Conservation (phyloP, 73 alveolate species). For the Stentor roeselii region DNA sequence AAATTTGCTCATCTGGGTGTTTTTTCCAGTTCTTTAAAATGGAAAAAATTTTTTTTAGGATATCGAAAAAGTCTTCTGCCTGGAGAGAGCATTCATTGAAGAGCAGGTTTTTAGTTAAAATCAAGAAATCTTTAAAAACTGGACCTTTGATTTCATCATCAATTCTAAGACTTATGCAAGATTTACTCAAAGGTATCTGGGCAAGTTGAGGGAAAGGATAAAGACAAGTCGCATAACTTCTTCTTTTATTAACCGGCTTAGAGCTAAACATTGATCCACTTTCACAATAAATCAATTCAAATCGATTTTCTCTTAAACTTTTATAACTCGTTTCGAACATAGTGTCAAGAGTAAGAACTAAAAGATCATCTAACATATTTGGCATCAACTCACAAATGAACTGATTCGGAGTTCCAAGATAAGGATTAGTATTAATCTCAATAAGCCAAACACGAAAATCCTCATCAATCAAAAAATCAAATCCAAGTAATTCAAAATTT, state of each 20-base stretch:
- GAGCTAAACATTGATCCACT: slow-evolving; percentile 26
- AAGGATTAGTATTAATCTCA: slow-evolving; percentile 89
- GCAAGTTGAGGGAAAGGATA: slow-evolving; percentile 31
- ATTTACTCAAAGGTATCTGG: not conserved
- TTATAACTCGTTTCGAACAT: slow-evolving; percentile 25
- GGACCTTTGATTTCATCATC: not conserved
- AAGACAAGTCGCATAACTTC: slow-evolving; percentile 27
- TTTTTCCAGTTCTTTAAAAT: too few species aligned
- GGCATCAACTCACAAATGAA: slow-evolving; percentile 72
- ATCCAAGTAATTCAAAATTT: slow-evolving; percentile 83
- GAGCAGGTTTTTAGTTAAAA: not conserved
- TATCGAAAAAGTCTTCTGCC: not conserved
- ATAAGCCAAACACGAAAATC: slow-evolving; percentile 86
- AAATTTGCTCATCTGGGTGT: not conserved
- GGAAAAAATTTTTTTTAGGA: not conserved
- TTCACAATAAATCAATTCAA: slow-evolving; percentile 49
- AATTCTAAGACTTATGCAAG: not conserved
- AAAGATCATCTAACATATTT: slow-evolving; percentile 83
- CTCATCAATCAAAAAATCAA: slow-evolving; percentile 87
- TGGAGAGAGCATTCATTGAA: not conserved
- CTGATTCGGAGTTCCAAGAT: slow-evolving; percentile 72
- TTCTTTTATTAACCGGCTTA: slow-evolving; percentile 35
- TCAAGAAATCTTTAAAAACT: not conserved
- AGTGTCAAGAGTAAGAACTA: slow-evolving; percentile 66
- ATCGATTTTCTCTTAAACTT: slow-evolving; percentile 26